Percentiles rank a stretch among this genome's conserved stretches.
These are phyloP conservation scores for Sclerotinia nivalis DNA, from an alignment of 2,329 filamentous ascomycete genomes.

Conservation along the genomic window DNA sequence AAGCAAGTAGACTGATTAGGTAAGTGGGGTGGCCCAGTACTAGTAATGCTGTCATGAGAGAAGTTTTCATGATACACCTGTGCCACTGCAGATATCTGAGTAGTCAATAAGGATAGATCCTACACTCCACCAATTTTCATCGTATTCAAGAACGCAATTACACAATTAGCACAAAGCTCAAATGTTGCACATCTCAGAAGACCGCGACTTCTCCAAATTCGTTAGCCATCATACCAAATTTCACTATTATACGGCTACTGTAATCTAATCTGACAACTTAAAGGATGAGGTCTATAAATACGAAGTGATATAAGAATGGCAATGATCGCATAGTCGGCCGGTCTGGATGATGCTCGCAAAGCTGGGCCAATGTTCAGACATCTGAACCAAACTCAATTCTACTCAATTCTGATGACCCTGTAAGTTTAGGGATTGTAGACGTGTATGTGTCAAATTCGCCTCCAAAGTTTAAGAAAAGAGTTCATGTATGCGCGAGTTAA, in stretches of 20 bases:
- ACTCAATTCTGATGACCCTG: neutral
- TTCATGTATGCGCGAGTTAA: neutral
- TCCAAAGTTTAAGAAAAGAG: fast-evolving
- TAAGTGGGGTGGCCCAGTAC: fast-evolving
- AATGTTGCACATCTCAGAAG: conserved; percentile 1
- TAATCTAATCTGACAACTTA: neutral
- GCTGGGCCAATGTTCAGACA: no score
- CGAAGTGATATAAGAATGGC: neutral
- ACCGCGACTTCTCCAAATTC: neutral
- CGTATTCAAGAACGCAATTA: no score
- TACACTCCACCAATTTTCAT: neutral
- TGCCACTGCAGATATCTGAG: neutral
- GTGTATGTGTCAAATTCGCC: neutral
- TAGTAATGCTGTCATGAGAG: no score
- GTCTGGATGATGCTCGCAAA: neutral
- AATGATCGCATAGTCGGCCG: neutral
- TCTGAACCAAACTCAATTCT: no score
- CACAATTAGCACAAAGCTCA: neutral
- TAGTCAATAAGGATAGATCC: neutral
- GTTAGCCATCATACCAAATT: neutral
- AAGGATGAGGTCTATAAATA: neutral
- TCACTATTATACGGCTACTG: neutral
- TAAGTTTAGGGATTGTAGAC: neutral
- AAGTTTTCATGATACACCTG: neutral
- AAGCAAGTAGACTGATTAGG: neutral